Conservation (phyloP, 2,329 filamentous ascomycete genomes). For the Claviceps sp. region DNA sequence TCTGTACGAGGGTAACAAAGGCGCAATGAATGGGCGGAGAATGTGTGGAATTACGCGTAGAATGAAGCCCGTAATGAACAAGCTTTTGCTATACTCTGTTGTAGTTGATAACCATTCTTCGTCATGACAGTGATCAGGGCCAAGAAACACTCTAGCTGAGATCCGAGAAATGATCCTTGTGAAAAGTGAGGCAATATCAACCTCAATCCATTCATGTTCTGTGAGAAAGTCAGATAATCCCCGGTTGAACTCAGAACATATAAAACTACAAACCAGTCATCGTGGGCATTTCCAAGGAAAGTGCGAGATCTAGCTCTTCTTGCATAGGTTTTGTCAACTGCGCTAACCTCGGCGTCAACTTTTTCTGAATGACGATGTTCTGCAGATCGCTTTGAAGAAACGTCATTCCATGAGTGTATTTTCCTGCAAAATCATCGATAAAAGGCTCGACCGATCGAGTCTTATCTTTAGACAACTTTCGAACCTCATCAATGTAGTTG, state of each 20-base stretch:
- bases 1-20: constrained; percentile 3
- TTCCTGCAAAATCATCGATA: not conserved
- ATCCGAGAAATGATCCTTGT: constrained; percentile 13
- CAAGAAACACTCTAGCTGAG: constrained; percentile 17
- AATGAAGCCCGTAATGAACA: constrained; percentile 5
- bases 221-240: not conserved
- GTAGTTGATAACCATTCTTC: constrained; percentile 15
- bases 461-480: not conserved
- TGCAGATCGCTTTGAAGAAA: not conserved
- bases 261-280: not conserved
- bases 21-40: constrained; percentile 3
- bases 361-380: not conserved
- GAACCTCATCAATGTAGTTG: not conserved
- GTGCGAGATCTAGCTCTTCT: not conserved
- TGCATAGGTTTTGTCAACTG: not conserved
- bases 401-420: not conserved
- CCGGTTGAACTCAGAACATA: no score
- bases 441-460: not conserved
- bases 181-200: not conserved
- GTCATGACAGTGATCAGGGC: constrained; percentile 15
- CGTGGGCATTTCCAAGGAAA: not conserved
- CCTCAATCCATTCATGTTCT: not conserved
- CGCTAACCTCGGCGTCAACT: not conserved
- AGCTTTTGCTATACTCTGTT: constrained; percentile 14
- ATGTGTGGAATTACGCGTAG: constrained; percentile 5